These are phyloP conservation scores for Adansonia digitata DNA, from an alignment of 345 rosid genomes.

Conservation along the genomic window DNA sequence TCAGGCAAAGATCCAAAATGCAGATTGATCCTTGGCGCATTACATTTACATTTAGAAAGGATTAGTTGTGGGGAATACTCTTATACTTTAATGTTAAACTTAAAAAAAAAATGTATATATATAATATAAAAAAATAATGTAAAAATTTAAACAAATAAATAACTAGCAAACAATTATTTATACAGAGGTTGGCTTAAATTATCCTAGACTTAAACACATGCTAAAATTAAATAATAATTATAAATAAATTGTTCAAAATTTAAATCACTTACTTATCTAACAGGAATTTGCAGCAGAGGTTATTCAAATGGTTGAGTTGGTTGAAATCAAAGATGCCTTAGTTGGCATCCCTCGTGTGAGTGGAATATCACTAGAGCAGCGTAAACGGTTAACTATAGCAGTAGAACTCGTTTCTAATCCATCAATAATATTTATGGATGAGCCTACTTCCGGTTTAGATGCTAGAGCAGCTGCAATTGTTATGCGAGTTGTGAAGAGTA, in stretches of 20 bases:
- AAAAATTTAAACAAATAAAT: neutral
- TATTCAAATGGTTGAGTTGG: conserved; percentile 47
- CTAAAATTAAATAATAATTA: neutral
- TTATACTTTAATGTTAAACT: neutral
- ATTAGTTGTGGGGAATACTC: neutral
- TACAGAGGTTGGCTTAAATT: neutral
- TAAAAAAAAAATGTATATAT: neutral
- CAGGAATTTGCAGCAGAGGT: conserved; percentile 51
- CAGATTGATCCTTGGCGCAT: neutral
- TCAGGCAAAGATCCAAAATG: neutral
- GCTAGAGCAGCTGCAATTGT: conserved; percentile 69
- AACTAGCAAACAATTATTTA: neutral
- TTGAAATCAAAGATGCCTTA: conserved; percentile 41
- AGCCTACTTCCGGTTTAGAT: conserved; percentile 59
- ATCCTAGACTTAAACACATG: neutral
- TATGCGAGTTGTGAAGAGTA: conserved; percentile 54
- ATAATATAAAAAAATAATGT: neutral
- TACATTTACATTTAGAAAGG: neutral
- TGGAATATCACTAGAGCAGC: conserved; percentile 55
- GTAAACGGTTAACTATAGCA: conserved; percentile 51
- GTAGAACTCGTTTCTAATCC: conserved; percentile 61
- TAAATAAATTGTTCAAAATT: neutral
- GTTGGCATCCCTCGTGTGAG: conserved; percentile 42
- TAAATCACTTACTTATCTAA: neutral
- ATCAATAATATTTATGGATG: conserved; percentile 59